Base-by-base conservation (phyloP, 1,284 basidiomycete species). In the Afroboletus lepidellus region DNA sequence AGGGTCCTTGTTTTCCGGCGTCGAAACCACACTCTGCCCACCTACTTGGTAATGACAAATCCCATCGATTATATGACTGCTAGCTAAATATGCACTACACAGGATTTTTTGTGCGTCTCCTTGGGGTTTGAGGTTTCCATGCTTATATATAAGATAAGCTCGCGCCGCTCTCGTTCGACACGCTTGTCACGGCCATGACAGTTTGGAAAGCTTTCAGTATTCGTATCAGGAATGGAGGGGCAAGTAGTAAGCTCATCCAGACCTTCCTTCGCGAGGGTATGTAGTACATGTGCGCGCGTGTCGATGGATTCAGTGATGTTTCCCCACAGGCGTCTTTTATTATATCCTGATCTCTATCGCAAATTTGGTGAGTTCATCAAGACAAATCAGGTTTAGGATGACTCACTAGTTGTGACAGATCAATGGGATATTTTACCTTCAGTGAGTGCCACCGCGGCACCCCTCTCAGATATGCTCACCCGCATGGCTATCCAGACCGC, bases 401-500 rank as follows among this genome's bases (percentile, higher is more conserved):
- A 15, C 46, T 65, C 36, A 63, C 36, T 2, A 3, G 36, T 29
- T 23, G 13, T 13, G 37, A 34, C 52, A 79, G 78, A 70, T 89
- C 65, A 90, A 90, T 60, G 87, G 88, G 34, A 85, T 90, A 39
- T 90, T 90, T 69, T 90, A 90, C 68, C 78, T 90, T 21, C 87
- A 90, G 87, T 87, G 60, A 58, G 82, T 65, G 20, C 20, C 1
- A 8, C 32, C 29, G 36, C 13, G 37, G 47, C 33, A 6, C 11
- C 25, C 37, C 32, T 38, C 11, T 15, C 20, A 2, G 8, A 41
- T 42, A 23, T 59, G 39, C 48, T 58, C 41, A 58, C 38, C 37
- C 37, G 54, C 49, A 37, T 36, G 32, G 50, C 38, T 48, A 50
- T 39, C 51, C 53, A 90, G 87, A 72, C 87, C 86, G 47, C 85